Conservation (phyloP, 495 filamentous ascomycete species). For the Podospora pseudocomata region DNA sequence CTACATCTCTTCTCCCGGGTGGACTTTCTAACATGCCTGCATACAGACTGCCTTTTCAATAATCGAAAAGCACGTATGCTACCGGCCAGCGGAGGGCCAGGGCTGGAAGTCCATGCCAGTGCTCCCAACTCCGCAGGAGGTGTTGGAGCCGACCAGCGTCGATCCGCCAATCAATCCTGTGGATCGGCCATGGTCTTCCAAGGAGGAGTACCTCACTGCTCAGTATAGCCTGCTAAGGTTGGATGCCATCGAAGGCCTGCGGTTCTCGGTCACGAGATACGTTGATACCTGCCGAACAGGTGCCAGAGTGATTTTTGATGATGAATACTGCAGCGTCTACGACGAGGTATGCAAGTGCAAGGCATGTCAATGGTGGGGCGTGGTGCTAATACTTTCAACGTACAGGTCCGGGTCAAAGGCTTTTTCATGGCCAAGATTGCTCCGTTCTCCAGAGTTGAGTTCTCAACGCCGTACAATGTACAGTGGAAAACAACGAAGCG, state of each 20-base stretch:
- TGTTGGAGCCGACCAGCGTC: constrained; percentile 35
- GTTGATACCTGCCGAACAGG: constrained; percentile 36
- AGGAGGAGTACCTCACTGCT: constrained; percentile 53
- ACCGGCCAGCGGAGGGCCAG: constrained; percentile 15
- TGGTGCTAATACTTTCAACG: constrained; percentile 3
- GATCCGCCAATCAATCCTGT: constrained; percentile 38
- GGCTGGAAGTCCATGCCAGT: constrained; percentile 47
- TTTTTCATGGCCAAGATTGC: constrained; percentile 61
- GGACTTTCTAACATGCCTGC: not conserved
- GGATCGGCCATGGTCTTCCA: constrained; percentile 39
- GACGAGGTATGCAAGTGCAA: constrained; percentile 55
- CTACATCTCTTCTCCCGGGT: not conserved
- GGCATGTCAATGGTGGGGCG: not conserved
- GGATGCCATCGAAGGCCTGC: constrained; percentile 57
- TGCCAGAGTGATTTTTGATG: constrained; percentile 51
- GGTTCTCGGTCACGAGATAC: constrained; percentile 50
- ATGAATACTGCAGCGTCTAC: constrained; percentile 61
- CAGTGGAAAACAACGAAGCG: constrained; percentile 74
- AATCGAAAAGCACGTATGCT: constrained; percentile 31
- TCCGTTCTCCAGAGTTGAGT: constrained; percentile 63
- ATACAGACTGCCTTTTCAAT: constrained; percentile 26
- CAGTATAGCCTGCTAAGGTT: constrained; percentile 67
- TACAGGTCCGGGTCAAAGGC: constrained; percentile 62
- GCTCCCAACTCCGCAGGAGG: constrained; percentile 39
- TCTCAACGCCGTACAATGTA: constrained; percentile 70